These are phyloP conservation scores for Rostrohypoxylon terebratum DNA, from an alignment of 495 filamentous ascomycete species.

Conservation along the genomic window DNA sequence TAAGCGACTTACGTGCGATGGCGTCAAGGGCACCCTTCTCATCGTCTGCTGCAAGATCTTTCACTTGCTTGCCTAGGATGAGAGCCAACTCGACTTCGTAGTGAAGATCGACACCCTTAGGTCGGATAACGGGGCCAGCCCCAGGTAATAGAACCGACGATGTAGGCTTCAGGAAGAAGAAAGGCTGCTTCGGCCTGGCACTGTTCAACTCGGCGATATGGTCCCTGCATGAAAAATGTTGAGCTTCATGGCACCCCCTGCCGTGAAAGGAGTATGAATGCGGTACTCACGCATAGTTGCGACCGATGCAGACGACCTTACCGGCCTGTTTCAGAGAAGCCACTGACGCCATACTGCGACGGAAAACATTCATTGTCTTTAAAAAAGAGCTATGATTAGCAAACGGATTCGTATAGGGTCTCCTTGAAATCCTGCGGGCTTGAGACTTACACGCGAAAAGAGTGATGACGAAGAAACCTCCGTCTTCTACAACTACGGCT, in stretches of 20 bases:
- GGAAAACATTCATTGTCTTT: constrained; percentile 54
- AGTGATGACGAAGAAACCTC: constrained; percentile 31
- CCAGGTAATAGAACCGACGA: constrained; percentile 82
- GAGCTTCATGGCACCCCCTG: constrained; percentile 27
- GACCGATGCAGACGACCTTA: constrained; percentile 96
- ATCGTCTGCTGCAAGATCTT: constrained; percentile 77
- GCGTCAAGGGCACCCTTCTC: constrained; percentile 70
- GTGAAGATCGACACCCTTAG: constrained; percentile 83
- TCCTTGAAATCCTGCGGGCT: constrained; percentile 13
- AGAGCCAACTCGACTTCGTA: constrained; percentile 96
- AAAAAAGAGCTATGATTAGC: constrained; percentile 25
- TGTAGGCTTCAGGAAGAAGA: constrained; percentile 98
- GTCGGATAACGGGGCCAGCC: constrained; percentile 84
- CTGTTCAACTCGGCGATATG: constrained; percentile 94
- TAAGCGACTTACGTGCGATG: constrained; percentile 63
- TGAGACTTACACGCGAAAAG: constrained; percentile 25
- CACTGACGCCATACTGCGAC: constrained; percentile 64
- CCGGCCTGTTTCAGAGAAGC: constrained; percentile 75
- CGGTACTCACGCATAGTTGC: constrained; percentile 89
- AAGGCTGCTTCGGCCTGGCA: constrained; percentile 85
- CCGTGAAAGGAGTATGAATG: constrained; percentile 9
- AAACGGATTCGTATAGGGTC: constrained; percentile 19
- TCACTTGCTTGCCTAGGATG: constrained; percentile 81
- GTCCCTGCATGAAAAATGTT: constrained; percentile 69
- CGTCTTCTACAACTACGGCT: constrained; percentile 15